Evolutionary conservation across 2,329 filamentous ascomycete genomes (phyloP), one percentile per base, ranked within the genome.

Genomic region (Diaporthe australafricana): DNA sequence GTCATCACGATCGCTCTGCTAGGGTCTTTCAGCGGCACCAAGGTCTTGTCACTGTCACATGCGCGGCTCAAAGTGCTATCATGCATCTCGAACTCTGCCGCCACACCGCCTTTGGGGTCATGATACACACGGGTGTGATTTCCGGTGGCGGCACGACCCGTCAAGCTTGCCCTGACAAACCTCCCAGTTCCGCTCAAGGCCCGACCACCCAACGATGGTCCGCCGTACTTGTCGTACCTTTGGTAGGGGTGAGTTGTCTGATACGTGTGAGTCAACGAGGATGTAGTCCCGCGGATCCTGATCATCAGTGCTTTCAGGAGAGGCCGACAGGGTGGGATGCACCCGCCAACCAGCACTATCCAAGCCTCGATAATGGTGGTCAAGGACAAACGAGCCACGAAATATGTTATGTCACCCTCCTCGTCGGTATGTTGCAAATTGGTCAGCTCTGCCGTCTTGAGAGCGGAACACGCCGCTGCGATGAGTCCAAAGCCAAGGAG

Each of bases 281-380:
- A 11, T 1, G 17, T 20, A 2, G 20, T 14, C 16, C 68, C 55
- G 6, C 53, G 42, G 30, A 70, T 47, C 30, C 27, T 62, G 17
- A 17, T 27, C 35, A 45, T 8, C 9, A 62, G 22, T 52, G 30
- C 16, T 45, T 50, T 62, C 45, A 62, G 12, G 4, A 70, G 25
- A 11, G 55, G 55, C 22, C 68, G 68, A 35, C 56, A 50, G 5
- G 68, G 30, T 22, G 68, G 68, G 12, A 70, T 32, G 22, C 68
- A 70, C 17, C 68, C 55, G 11, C 56, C 68, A 12, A 70, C 16
- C n/a, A 70, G 68, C 22, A 70, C 68, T 38, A 62, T 62, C 68
- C 68, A 70, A 1, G 68, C 68, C 55, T 70, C 68, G 3, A 62
- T 62, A 5, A 52, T 62, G 35, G 68, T 62, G 17, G 53, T 56